These are phyloP conservation scores for Fusarium luffae DNA, from an alignment of 2,329 filamentous ascomycete species.

Conservation along the genomic window DNA sequence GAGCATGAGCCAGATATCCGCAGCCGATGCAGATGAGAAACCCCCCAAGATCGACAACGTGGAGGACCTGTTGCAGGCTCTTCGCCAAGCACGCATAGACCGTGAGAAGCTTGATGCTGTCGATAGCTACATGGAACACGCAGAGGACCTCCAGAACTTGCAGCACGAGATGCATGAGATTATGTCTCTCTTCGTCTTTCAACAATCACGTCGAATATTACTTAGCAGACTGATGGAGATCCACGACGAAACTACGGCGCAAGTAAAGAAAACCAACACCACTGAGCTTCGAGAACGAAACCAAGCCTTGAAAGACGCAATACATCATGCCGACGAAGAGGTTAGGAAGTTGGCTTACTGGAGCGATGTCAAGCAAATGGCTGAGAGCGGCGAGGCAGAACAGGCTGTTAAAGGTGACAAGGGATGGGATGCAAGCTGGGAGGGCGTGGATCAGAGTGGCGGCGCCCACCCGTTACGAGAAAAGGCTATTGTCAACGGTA, in stretches of 20 bases:
- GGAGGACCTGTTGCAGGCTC: conserved; percentile 72
- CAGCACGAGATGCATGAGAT: conserved; percentile 83
- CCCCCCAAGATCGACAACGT: conserved; percentile 71
- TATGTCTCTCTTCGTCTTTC: conserved; percentile 89
- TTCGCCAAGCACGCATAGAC: conserved; percentile 81
- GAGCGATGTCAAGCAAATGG: conserved; percentile 82
- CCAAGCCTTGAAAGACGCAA: conserved; percentile 77
- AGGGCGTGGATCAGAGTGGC: conserved; percentile 66
- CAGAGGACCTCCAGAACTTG: conserved; percentile 80
- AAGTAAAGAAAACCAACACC: conserved; percentile 54
- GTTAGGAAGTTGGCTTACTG: conserved; percentile 86
- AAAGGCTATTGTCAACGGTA: conserved; percentile 38
- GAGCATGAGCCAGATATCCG: conserved; percentile 52
- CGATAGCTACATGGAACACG: conserved; percentile 82
- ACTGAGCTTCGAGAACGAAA: conserved; percentile 58
- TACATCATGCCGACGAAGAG: conserved; percentile 81
- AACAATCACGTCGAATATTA: conserved; percentile 83
- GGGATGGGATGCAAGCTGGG: conserved; percentile 56
- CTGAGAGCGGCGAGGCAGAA: conserved; percentile 61
- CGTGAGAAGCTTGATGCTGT: conserved; percentile 90
- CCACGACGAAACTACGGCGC: conserved; percentile 55
- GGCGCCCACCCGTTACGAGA: conserved; percentile 52
- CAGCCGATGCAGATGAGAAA: conserved; percentile 63
- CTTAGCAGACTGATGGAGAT: conserved; percentile 75
- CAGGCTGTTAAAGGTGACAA: conserved; percentile 55